phyloP scores from a whole-genome alignment of 768 basidiomycete species.

The Auricularia heimuer region DNA sequence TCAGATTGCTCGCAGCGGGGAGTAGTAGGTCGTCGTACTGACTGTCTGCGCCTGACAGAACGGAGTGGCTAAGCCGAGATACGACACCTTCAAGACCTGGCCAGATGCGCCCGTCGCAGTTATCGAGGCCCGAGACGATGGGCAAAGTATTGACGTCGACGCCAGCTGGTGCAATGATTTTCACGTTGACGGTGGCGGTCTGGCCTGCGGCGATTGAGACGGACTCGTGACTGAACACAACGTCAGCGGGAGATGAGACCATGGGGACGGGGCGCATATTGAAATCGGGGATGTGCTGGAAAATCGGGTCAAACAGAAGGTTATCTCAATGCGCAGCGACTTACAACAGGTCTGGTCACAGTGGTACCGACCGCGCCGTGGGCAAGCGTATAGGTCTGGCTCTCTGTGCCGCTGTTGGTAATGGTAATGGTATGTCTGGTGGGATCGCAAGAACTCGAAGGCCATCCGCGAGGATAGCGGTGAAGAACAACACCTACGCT shows the following conservation, averaged over 20 bases:
- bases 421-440: neutral
- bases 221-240: neutral
- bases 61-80: neutral
- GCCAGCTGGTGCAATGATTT: neutral
- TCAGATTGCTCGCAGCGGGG: too few species aligned
- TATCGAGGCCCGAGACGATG: neutral
- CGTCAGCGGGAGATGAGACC: neutral
- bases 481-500: neutral
- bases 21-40: neutral
- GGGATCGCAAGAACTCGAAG: neutral
- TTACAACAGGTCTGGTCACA: neutral
- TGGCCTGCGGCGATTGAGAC: neutral
- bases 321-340: neutral
- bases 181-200: neutral
- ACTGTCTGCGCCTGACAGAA: neutral
- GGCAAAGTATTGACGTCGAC: neutral
- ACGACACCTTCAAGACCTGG: neutral
- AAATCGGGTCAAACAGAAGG: too few species aligned
- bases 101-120: neutral
- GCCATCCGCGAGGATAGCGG: neutral
- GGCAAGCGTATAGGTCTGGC: neutral
- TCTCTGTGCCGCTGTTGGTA: neutral
- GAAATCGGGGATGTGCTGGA: too few species aligned
- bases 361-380: neutral
- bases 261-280: neutral